A percentile compares a stretch with the other conserved stretches of the same genome.
Evolutionary conservation across 495 filamentous ascomycete genomes (phyloP).

Genomic region (Lindgomyces ingoldianus): DNA sequence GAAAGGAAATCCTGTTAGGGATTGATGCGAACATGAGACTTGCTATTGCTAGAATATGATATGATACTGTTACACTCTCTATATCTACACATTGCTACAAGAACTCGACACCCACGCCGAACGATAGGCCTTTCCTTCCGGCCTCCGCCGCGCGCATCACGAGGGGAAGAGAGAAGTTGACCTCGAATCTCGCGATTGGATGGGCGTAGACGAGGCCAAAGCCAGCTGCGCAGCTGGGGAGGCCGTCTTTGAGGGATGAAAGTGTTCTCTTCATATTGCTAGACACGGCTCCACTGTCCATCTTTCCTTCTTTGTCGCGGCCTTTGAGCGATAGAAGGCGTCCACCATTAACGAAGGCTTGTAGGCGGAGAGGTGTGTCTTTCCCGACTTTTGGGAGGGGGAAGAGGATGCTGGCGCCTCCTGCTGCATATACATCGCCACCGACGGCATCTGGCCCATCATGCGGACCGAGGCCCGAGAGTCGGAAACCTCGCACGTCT

Average conservation of each 20-base stretch:
- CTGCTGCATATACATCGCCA: conserved; percentile 88
- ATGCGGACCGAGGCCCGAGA: conserved; percentile 82
- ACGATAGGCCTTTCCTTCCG: conserved; percentile 82
- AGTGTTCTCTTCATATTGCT: conserved; percentile 56
- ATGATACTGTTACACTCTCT: not conserved
- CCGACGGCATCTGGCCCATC: conserved; percentile 84
- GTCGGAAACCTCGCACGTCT: conserved; percentile 89
- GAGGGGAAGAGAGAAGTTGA: conserved; percentile 89
- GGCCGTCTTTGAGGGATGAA: conserved; percentile 66
- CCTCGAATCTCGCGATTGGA: conserved; percentile 85
- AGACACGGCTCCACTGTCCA: conserved; percentile 57
- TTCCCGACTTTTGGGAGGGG: conserved; percentile 77
- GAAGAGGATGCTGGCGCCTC: conserved; percentile 76
- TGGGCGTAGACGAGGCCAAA: conserved; percentile 92
- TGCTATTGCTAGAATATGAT: too few relatives aligned
- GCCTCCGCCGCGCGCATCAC: conserved; percentile 80
- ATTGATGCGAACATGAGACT: too few relatives aligned
- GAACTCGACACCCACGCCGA: conserved; percentile 93
- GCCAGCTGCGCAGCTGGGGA: conserved; percentile 85
- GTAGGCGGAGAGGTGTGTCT: conserved; percentile 81
- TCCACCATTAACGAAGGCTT: conserved; percentile 89
- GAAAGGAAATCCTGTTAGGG: too few relatives aligned
- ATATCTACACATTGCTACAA: conserved; percentile 54
- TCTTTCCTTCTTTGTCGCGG: conserved; percentile 47
- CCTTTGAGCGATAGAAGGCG: conserved; percentile 74